A percentile compares a stretch with the other conserved stretches of the same genome.
Evolutionary conservation across 495 filamentous ascomycete species (phyloP).

Genomic region (Cetradonia linearis): DNA sequence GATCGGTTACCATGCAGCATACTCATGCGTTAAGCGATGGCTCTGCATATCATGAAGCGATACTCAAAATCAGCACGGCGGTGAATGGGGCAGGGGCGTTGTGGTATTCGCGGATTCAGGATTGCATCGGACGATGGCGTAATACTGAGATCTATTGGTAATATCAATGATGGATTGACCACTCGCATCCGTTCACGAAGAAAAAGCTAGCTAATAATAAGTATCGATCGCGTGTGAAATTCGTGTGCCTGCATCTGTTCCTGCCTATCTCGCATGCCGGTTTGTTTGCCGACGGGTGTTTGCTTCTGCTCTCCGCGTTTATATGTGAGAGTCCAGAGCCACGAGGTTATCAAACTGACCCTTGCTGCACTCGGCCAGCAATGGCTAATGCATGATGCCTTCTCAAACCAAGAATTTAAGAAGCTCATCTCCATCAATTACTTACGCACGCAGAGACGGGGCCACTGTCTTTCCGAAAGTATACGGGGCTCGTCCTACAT

Average conservation of each 20-base stretch:
- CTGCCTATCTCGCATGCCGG: not conserved
- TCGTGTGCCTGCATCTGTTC: constrained; percentile 1
- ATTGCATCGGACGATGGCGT: constrained; percentile 4
- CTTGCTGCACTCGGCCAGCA: constrained; percentile 2
- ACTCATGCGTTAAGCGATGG: not conserved
- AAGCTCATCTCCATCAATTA: not conserved
- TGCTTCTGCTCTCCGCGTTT: not conserved
- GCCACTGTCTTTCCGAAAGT: too few species aligned
- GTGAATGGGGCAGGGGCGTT: constrained; percentile 6
- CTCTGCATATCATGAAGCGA: constrained; percentile 7
- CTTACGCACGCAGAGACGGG: not conserved
- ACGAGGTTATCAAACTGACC: constrained; percentile 4
- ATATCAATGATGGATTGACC: not conserved
- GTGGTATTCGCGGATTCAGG: not conserved
- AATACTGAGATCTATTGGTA: not conserved
- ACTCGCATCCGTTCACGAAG: not conserved
- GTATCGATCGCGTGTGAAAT: not conserved
- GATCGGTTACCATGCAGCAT: not conserved
- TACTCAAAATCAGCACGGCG: constrained; percentile 2
- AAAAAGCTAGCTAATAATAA: constrained; percentile 3
- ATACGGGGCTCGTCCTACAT: too few species aligned
- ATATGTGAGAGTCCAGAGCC: not conserved
- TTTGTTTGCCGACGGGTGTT: not conserved
- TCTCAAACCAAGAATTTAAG: not conserved
- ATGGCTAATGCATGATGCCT: constrained; percentile 1